Evolutionary conservation across 2,329 filamentous ascomycete species (phyloP).

Genomic region (Penicillium sp.): DNA sequence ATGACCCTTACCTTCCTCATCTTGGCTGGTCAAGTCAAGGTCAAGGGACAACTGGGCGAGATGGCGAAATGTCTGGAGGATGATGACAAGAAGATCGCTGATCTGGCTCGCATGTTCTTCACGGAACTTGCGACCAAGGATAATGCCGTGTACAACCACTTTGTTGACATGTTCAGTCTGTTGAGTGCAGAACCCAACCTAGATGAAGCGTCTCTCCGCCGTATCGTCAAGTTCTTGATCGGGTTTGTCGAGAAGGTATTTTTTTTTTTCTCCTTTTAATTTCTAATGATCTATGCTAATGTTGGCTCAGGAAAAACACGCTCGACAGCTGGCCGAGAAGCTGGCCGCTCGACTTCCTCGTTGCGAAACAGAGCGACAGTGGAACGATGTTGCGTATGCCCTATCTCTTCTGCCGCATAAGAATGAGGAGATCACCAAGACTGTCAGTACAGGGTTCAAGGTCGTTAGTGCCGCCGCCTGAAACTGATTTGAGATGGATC

Average conservation of each 20-base stretch:
- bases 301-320: slow-evolving; percentile 78
- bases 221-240: slow-evolving; percentile 87
- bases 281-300: neutral
- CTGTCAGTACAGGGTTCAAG: slow-evolving; percentile 49
- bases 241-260: slow-evolving; percentile 94
- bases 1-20: slow-evolving; percentile 99
- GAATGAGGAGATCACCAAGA: slow-evolving; percentile 47
- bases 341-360: slow-evolving; percentile 79
- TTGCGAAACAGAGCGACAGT: slow-evolving; percentile 90
- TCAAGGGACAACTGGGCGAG: slow-evolving; percentile 96
- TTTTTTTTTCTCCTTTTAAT: neutral
- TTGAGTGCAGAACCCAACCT: slow-evolving; percentile 77
- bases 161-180: slow-evolving; percentile 97
- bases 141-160: slow-evolving; percentile 98
- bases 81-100: slow-evolving; percentile 87
- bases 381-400: slow-evolving; percentile 95
- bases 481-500: slow-evolving; percentile 41
- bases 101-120: slow-evolving; percentile 97
- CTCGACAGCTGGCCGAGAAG: slow-evolving; percentile 89
- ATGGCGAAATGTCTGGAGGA: slow-evolving; percentile 99
- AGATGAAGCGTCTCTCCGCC: slow-evolving; percentile 79
- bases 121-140: slow-evolving; percentile 96
- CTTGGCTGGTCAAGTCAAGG: slow-evolving; percentile 95
- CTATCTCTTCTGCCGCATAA: slow-evolving; percentile 80
- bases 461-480: slow-evolving; percentile 63